Percentiles rank a stretch among this genome's conserved stretches.
Evolutionary conservation across 768 basidiomycete genomes (phyloP).

Genomic region (Xerocomellus intermedius): DNA sequence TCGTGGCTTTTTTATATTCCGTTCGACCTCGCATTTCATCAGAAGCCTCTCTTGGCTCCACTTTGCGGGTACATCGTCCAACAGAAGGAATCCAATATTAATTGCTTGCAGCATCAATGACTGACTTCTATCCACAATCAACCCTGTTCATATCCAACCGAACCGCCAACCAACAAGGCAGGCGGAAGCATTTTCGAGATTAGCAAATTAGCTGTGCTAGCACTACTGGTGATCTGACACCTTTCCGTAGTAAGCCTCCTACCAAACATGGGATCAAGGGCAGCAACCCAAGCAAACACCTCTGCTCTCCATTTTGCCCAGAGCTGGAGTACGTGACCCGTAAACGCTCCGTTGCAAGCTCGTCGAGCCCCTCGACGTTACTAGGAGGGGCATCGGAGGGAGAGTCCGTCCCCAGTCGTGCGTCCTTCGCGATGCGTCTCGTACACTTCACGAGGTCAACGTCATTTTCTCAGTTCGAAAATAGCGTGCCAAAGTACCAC

Average conservation of each 20-base stretch:
- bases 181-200: not conserved
- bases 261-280: constrained; percentile 10
- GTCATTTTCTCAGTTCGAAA: not conserved
- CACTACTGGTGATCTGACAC: not conserved
- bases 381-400: constrained; percentile 60
- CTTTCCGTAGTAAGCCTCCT: not conserved
- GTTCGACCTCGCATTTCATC: not conserved
- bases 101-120: not conserved
- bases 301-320: constrained; percentile 38
- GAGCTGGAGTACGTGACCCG: constrained; percentile 58
- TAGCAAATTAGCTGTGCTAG: constrained; percentile 1
- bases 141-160: not conserved
- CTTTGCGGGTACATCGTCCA: not conserved
- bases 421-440: constrained; percentile 48
- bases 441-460: constrained; percentile 47
- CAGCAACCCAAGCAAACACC: constrained; percentile 45
- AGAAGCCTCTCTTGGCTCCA: not conserved
- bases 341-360: constrained; percentile 70
- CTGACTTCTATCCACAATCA: not conserved
- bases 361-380: constrained; percentile 58
- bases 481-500: constrained; percentile 42
- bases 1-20: not conserved
- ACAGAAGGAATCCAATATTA: not conserved
- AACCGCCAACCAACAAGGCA: not conserved
- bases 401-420: constrained; percentile 42